Base-by-base conservation (phyloP, 352 stramenopile genomes). In the Globisporangium sylvaticum region DNA sequence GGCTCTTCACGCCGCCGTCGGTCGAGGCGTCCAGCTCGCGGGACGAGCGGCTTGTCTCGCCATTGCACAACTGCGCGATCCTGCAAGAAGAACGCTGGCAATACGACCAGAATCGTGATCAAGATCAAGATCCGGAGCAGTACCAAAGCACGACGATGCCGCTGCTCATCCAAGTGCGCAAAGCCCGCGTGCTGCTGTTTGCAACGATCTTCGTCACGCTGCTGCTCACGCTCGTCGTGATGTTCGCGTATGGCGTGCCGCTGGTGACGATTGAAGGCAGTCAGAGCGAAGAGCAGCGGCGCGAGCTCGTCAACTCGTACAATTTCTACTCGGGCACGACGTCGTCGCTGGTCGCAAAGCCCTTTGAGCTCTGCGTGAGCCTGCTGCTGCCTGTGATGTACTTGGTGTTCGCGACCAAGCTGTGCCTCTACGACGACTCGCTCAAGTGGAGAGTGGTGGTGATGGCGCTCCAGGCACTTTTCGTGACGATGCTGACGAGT, bases 241-340 rank as follows among this genome's bases (percentile, higher is more conserved):
- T 81, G 29, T 77, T 83, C 53, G 64, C 61, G 9, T 48, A 52
- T 34, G 76, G 76, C 12, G 71, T 83, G 0, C 48, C 66, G 0
- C 57, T 83, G 18, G 66, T 64, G 20, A 76, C 63, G 32, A 58
- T 77, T 66, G 2, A 70, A 67, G 32, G 63, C 63, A 27, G 61
- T 50, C 3, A 44, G 71, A 55, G 29, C 48, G 31, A 71, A 1
- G 42, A 67, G 8, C 55, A 71, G 4, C 31, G 66, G 22, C 55
- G 44, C n/a, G 22, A 37, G 9, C 60, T 77, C n/a, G 55, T 83
- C 15, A 73, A 70, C n/a, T 27, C 75, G 15, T 79, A 85, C 63
- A 88, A 87, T 53, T 88, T 88, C 22, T 86, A 84, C 58, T 74
- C 79, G 12, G 80, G 76, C 14, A 84, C 75, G 10, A 32, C 56